Base-by-base conservation (phyloP, 768 basidiomycete genomes). In the Tephrocybe sp. region DNA sequence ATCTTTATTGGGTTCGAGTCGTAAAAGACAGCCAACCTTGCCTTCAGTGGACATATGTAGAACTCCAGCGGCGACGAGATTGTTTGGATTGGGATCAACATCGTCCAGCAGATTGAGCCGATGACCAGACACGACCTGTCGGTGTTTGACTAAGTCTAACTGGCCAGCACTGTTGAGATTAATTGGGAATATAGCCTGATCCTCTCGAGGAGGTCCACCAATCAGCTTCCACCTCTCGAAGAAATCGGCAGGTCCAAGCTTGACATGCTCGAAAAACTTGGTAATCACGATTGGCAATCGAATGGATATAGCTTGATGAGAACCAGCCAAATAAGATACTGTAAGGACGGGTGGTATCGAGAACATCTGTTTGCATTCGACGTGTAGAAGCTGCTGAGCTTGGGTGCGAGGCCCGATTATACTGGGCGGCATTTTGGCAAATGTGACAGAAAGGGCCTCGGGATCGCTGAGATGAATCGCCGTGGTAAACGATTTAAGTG, bases 171-270 rank as follows among this genome's bases (percentile, higher is more conserved):
- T 71, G 36, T 80, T 83, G 19, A 97, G 71, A 26, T 71, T 64
- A 51, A 98, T 85, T 0, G 92, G 86, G 68, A 97, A 97, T 47
- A 99, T 77, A 39, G 70, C 66, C 65, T 99, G 97, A 22, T 89
- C 83, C 71, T 99, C 97, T 42, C 95, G 81, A 24, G 97, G 97
- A 11, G 92, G 77, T 1, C 97, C 97, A 6, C 97, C 97, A 44
- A 98, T 98, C 58, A 97, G 71, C 67, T 93, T 95, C 97, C 97
- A 99, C 44, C 97, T 77, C 67, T 98, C 95, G 69, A 98, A 99
- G 78, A 98, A 99, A 58, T 97, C 91, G 0, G 80, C 71, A 53
- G 80, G 76, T 9, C 81, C 83, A 27, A 99, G 80, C 60, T 85
- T 87, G 56, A 98, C 95, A 21, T 91, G 89, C 62, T 97, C 96